A percentile compares a stretch with the other conserved stretches of the same genome.
Evolutionary conservation across 75 land plant genomes (phyloP).

Genomic region (Picea glauca): DNA sequence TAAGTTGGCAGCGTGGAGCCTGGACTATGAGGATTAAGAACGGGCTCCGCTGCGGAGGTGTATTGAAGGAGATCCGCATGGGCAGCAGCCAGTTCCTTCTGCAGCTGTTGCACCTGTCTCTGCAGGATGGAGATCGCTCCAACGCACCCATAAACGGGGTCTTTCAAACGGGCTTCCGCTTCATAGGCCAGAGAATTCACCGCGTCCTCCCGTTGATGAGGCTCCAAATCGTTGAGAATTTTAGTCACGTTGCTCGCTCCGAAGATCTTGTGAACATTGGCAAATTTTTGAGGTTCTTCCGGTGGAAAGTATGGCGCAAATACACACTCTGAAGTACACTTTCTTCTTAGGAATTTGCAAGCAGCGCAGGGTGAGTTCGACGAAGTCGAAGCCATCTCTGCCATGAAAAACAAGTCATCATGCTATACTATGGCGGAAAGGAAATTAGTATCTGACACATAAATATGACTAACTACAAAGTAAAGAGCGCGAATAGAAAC

Average conservation of each 20-base stretch:
- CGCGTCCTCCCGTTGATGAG: conserved; percentile 46
- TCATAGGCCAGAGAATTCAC: conserved; percentile 59
- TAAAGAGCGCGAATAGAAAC: no score
- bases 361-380: conserved; percentile 74
- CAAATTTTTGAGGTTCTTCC: conserved; percentile 62
- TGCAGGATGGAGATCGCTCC: conserved; percentile 56
- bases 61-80: conserved; percentile 37
- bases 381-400: conserved; percentile 10
- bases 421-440: no score
- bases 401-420: no score
- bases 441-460: no score
- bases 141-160: conserved; percentile 75
- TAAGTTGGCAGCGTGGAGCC: not conserved
- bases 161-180: conserved; percentile 53
- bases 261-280: conserved; percentile 54
- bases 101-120: conserved; percentile 46
- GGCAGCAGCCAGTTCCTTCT: conserved; percentile 63
- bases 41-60: conserved; percentile 7
- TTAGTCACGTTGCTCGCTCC: conserved; percentile 62
- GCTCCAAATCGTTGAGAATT: conserved; percentile 53
- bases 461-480: no score
- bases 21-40: not conserved
- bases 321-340: conserved; percentile 58
- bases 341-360: conserved; percentile 70
- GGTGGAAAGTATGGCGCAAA: conserved; percentile 84